Conservation (phyloP, 208 protist genomes). For the Trypanosomatidae sp. region DNA sequence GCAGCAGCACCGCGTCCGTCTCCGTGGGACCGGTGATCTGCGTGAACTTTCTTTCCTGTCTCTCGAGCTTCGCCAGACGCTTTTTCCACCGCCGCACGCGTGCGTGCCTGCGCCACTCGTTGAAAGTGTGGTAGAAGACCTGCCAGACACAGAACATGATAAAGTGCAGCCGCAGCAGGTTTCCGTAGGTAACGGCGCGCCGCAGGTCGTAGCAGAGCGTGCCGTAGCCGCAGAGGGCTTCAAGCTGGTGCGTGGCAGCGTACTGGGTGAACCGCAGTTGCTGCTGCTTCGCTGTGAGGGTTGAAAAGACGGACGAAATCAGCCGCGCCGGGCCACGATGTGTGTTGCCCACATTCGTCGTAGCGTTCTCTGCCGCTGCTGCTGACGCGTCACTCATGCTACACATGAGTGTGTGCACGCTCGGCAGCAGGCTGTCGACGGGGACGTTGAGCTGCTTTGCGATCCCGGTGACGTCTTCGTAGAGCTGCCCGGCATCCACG, state of each 20-base stretch:
- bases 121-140: conserved; percentile 59
- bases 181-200: conserved; percentile 40
- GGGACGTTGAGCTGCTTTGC: conserved; percentile 22
- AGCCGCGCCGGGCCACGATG: conserved; percentile 11
- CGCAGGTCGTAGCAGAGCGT: conserved; percentile 58
- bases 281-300: conserved; percentile 19
- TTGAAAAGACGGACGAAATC: conserved; percentile 13
- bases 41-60: conserved; percentile 38
- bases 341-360: conserved; percentile 2
- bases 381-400: conserved; percentile 13
- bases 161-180: conserved; percentile 52
- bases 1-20: conserved; percentile 37
- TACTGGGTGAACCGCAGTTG: conserved; percentile 27
- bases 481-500: conserved; percentile 39
- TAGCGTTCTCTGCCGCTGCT: conserved; percentile 8
- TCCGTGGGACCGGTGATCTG: conserved; percentile 34
- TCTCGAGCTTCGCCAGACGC: conserved; percentile 22
- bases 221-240: conserved; percentile 42
- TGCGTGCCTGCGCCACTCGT: conserved; percentile 36
- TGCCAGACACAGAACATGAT: conserved; percentile 72
- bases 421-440: conserved; percentile 24
- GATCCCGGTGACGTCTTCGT: conserved; percentile 20
- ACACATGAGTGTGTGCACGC: conserved; percentile 16
- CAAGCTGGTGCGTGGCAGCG: conserved; percentile 28
- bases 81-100: conserved; percentile 28